These are phyloP conservation scores for Cupressus sempervirens DNA, from an alignment of 75 land plant genomes.

Conservation along the genomic window DNA sequence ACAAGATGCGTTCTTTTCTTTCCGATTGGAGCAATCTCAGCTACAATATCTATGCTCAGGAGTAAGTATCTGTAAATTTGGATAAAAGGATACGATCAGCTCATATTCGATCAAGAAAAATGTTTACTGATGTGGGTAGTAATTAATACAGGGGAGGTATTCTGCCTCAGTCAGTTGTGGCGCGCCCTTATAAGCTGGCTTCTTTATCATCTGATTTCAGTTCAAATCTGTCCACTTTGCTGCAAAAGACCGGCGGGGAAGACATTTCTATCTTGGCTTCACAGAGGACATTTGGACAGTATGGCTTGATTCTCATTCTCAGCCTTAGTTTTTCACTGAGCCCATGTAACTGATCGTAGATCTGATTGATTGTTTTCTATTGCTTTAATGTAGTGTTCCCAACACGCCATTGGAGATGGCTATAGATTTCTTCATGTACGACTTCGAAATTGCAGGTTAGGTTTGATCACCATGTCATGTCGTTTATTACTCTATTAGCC, in stretches of 20 bases:
- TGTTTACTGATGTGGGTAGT: background rate
- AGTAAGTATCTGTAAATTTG: too few relatives aligned
- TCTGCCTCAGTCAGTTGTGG: background rate
- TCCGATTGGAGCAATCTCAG: too few relatives aligned
- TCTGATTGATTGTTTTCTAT: background rate
- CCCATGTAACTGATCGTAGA: background rate
- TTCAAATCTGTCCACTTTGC: background rate
- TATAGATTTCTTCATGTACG: slow-evolving; percentile 43
- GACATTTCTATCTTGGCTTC: slow-evolving; percentile 12
- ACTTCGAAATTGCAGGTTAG: slow-evolving; percentile 62
- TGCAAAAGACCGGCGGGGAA: background rate
- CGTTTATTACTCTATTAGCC: background rate
- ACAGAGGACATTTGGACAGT: slow-evolving; percentile 10
- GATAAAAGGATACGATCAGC: too few relatives aligned
- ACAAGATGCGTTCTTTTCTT: slow-evolving; percentile 5
- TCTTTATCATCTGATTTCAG: background rate
- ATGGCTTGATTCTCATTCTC: background rate
- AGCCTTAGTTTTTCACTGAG: background rate
- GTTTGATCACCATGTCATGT: slow-evolving; percentile 11
- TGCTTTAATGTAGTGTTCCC: slow-evolving; percentile 35
- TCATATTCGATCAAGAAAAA: background rate
- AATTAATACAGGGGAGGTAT: background rate
- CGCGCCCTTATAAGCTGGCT: slow-evolving; percentile 7
- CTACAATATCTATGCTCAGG: too few relatives aligned
- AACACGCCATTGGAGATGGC: slow-evolving; percentile 58